Evolutionary conservation across 306 rosid species (phyloP), one percentile per base, ranked within the genome.

Genomic region (Urtica urens): DNA sequence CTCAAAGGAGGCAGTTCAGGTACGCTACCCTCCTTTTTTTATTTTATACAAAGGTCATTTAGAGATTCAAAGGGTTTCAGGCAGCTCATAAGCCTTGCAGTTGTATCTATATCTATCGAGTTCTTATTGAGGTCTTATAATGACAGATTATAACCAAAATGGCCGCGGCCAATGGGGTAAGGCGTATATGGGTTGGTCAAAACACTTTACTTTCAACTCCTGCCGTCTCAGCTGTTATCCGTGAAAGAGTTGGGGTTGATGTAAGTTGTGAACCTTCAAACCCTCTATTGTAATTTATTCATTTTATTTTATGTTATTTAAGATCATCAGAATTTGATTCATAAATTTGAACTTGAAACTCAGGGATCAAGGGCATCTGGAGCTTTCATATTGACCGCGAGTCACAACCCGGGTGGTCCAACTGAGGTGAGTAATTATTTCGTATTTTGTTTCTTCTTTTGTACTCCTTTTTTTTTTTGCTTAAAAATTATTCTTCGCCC

Each of bases 331-430:
- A 9, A 35, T 35, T 15, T 7, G 39, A 7, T 35, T 2, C 4
- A 2, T 35, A 12, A 35, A 2, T 65, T 24, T 57, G 10, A 68
- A 55, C 5, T 73, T 30, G 51, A 39, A 38, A 52, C 52, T 40
- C 77, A 92, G 99, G 99, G 96, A 57, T 69, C 96, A 48, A 80
- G 38, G 78, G 87, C 99, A 34, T 77, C 87, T 17, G 99, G 99
- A 55, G 94, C 87, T 49, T 92, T 92, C 71, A 85, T 92, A 64
- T 73, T 92, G 87, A 85, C 99, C 7, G 99, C 99, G 26, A 92
- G 99, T 73, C 99, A 92, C 81, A 92, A 92, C 69, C 99, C 99
- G 16, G 99, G 99, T 11, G 99, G 99, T 47, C 99, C 99, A 33
- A 7, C 75, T 65, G 99, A 92, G 96, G 99, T 70, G 42, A 35